These are phyloP conservation scores for Fistulinella cinereoalba DNA, from an alignment of 1,284 basidiomycete genomes.

Conservation along the genomic window DNA sequence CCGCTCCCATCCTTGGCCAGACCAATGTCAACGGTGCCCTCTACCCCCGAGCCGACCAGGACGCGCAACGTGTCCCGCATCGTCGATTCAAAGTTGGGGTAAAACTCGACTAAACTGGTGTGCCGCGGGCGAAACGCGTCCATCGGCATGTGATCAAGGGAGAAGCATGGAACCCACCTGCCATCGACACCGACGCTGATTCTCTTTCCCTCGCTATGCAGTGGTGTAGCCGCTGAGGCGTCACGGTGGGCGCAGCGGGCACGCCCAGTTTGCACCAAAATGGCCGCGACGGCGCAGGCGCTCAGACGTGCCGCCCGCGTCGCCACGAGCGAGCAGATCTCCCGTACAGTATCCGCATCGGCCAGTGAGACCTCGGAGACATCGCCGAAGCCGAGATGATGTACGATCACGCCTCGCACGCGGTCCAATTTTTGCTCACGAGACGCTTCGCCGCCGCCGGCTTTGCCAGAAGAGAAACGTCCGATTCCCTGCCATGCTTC, in stretches of 20 bases:
- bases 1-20: constrained; percentile 97
- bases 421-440: constrained; percentile 39
- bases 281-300: constrained; percentile 83
- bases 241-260: constrained; percentile 43
- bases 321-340: constrained; percentile 77
- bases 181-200: constrained; percentile 88
- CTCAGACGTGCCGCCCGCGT: constrained; percentile 82
- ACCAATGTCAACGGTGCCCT: constrained; percentile 80
- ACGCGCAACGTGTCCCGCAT: constrained; percentile 73
- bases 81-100: constrained; percentile 79
- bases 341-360: constrained; percentile 80
- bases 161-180: constrained; percentile 41
- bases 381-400: constrained; percentile 60
- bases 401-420: constrained; percentile 58
- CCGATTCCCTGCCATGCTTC: constrained; percentile 57
- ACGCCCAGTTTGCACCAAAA: constrained; percentile 78
- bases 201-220: constrained; percentile 45
- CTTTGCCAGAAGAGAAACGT: constrained; percentile 15
- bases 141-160: too few species aligned
- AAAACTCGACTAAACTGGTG: constrained; percentile 81
- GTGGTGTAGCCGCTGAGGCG: constrained; percentile 32
- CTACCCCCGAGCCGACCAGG: constrained; percentile 78
- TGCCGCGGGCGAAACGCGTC: too few species aligned
- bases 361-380: constrained; percentile 46
- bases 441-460: background rate